Conservation (phyloP, 164 flowering plant species). For the Nelumbo lutea region DNA sequence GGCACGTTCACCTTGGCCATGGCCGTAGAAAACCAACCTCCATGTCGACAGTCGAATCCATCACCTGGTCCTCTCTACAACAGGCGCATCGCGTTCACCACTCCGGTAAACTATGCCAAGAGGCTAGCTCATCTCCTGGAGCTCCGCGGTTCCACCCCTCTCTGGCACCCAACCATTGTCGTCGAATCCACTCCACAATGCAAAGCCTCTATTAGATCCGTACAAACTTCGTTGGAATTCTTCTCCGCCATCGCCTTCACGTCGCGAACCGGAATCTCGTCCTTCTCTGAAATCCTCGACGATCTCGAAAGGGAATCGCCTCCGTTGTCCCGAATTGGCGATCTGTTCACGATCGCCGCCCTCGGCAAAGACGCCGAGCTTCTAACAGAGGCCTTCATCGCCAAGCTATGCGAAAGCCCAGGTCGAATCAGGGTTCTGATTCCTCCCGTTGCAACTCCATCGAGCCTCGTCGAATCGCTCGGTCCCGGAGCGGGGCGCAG, state of each 20-base stretch:
- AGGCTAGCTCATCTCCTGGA: constrained; percentile 12
- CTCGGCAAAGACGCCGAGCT: constrained; percentile 65
- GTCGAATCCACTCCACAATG: constrained; percentile 41
- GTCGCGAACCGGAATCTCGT: constrained; percentile 56
- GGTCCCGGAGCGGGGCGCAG: constrained; percentile 42
- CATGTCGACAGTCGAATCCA: not conserved
- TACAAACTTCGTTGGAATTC: constrained; percentile 6
- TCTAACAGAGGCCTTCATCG: constrained; percentile 27
- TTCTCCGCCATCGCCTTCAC: constrained; percentile 75
- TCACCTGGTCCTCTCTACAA: not conserved
- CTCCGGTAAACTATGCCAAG: constrained; percentile 20
- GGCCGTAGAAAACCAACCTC: not conserved
- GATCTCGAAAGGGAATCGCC: constrained; percentile 10
- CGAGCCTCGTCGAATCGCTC: constrained; percentile 42
- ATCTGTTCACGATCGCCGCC: constrained; percentile 41
- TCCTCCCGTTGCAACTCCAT: constrained; percentile 52
- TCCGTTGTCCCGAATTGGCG: constrained; percentile 34
- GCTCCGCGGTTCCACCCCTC: constrained; percentile 26
- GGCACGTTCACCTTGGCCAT: not conserved
- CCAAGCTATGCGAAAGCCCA: constrained; percentile 28
- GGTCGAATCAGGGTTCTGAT: constrained; percentile 34
- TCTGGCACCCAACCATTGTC: constrained; percentile 55
- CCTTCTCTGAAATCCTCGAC: constrained; percentile 30
- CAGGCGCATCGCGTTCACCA: constrained; percentile 17
- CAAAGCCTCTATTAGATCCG: constrained; percentile 13